Percentiles rank a stretch among this genome's conserved stretches.
Evolutionary conservation across 2,329 filamentous ascomycete species (phyloP).

Genomic region (Uncinocarpus reesii): DNA sequence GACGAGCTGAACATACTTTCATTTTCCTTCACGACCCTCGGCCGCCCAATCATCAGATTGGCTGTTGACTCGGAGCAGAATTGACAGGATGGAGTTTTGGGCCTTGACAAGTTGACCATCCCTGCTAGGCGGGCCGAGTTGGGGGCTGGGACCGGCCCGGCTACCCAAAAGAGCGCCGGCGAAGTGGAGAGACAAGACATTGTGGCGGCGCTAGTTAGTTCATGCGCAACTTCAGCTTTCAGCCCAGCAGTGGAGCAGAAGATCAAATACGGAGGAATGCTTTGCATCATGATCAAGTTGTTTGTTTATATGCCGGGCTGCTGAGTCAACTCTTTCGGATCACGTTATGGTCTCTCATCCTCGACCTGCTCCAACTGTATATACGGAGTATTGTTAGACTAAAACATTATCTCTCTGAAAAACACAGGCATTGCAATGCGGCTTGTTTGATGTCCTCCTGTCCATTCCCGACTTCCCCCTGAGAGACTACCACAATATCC

Average conservation of each 20-base stretch:
- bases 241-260: too few relatives aligned
- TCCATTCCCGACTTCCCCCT: not conserved
- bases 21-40: not conserved
- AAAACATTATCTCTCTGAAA: too few relatives aligned
- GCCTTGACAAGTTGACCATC: not conserved
- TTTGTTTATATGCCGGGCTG: too few relatives aligned
- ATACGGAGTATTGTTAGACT: too few relatives aligned
- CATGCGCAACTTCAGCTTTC: too few relatives aligned
- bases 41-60: not conserved
- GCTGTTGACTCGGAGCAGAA: not conserved
- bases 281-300: too few relatives aligned
- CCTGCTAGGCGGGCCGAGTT: not conserved
- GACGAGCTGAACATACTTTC: not conserved
- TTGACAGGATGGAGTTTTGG: not conserved
- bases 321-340: too few relatives aligned
- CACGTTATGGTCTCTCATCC: too few relatives aligned
- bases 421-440: not conserved
- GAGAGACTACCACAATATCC: not conserved
- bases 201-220: too few relatives aligned
- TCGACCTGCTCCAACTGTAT: too few relatives aligned
- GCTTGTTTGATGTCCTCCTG: not conserved
- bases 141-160: not conserved
- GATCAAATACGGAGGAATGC: too few relatives aligned
- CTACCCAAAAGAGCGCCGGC: not conserved
- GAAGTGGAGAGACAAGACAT: too few relatives aligned